Evolutionary conservation across 2,329 filamentous ascomycete species (phyloP).

Genomic region (Cordyceps tenuipes): DNA sequence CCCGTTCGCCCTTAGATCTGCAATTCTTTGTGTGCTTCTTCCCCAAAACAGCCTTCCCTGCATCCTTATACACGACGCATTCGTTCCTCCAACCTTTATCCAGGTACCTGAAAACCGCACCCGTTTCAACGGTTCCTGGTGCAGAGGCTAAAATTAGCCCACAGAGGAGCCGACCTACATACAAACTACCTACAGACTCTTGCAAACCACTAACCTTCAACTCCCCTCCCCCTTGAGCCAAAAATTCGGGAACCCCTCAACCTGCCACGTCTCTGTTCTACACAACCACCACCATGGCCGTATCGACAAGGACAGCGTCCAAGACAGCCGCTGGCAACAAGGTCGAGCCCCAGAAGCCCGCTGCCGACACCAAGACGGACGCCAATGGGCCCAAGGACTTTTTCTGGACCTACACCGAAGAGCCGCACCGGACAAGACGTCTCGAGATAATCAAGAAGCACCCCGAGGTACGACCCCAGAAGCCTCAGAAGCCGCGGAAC

Average conservation of each 20-base stretch:
- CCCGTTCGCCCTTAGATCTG: not conserved
- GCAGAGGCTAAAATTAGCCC: constrained; percentile 4
- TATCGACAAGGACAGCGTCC: constrained; percentile 2
- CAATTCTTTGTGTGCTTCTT: not conserved
- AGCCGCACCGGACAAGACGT: constrained; percentile 84
- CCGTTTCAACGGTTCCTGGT: not conserved
- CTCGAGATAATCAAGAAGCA: constrained; percentile 97
- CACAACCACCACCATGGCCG: constrained; percentile 1
- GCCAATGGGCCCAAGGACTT: constrained; percentile 45
- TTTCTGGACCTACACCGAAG: constrained; percentile 99
- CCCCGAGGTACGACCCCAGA: constrained; percentile 60
- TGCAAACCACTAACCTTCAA: not conserved
- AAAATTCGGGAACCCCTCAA: not conserved
- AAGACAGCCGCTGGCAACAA: constrained; percentile 5
- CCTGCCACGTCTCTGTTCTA: not conserved
- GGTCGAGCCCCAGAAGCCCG: not conserved
- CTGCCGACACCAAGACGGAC: constrained; percentile 12
- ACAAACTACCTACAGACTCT: too few species aligned
- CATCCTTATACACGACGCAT: not conserved
- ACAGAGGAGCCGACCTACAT: too few species aligned
- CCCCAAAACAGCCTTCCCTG: not conserved
- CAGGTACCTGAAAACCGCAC: not conserved
- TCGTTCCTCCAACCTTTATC: not conserved
- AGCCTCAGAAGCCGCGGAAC: not conserved
- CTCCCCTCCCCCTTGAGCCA: not conserved